Conservation (phyloP, 495 filamentous ascomycete species). For the Neurospora sp. region DNA sequence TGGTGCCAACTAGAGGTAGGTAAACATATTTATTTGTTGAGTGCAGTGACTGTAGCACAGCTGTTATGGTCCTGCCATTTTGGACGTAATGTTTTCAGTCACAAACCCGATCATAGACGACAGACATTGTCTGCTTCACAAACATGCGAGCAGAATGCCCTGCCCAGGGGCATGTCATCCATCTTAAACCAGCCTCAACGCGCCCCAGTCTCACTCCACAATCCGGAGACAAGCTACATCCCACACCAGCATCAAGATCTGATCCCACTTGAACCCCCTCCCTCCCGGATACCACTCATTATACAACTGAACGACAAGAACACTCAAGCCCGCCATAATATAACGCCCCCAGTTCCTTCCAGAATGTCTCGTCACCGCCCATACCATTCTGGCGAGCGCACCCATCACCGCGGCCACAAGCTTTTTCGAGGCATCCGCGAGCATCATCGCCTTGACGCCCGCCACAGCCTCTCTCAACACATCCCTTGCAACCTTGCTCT, state of each 20-base stretch:
- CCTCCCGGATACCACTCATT: neutral
- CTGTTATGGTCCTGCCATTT: neutral
- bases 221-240: neutral
- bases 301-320: neutral
- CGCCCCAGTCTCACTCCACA: neutral
- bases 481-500: no score
- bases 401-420: neutral
- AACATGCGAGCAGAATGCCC: neutral
- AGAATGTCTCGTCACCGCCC: neutral
- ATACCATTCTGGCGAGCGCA: neutral
- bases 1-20: neutral
- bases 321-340: neutral
- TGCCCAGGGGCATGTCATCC: neutral
- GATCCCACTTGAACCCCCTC: neutral
- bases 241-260: neutral
- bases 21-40: neutral
- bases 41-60: neutral
- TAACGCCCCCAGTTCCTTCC: neutral
- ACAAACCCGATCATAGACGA: neutral
- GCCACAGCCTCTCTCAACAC: no score
- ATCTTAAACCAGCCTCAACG: neutral
- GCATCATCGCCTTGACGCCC: neutral
- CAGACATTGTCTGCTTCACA: neutral
- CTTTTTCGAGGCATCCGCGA: neutral
- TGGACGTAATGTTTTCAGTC: neutral